Conservation (phyloP, 805 yeast species). For the Martiniozyma abietophila region DNA sequence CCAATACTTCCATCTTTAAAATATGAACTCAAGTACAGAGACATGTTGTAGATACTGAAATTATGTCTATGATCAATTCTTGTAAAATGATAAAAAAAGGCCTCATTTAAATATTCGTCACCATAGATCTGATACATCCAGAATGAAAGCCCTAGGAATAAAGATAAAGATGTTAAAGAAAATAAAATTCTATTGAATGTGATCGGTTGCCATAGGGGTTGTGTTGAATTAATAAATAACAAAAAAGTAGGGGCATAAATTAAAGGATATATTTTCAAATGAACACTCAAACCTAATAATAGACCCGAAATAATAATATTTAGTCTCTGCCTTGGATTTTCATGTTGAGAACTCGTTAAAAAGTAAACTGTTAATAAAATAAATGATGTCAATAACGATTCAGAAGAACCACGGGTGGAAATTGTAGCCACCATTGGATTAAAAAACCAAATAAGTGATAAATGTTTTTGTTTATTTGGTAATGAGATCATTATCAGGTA, state of each 20-base stretch:
- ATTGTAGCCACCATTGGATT: conserved; percentile 95
- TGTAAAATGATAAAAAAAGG: conserved; percentile 74
- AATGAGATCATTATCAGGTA: conserved; percentile 33
- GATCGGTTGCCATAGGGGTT: conserved; percentile 30
- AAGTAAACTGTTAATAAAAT: conserved; percentile 50
- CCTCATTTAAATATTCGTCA: conserved; percentile 59
- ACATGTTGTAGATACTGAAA: conserved; percentile 77
- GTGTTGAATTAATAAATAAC: conserved; percentile 23
- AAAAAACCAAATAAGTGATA: conserved; percentile 58
- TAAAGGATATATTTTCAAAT: conserved; percentile 86
- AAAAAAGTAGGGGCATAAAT: conserved; percentile 73
- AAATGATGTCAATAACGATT: conserved; percentile 75
- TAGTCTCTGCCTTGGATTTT: background rate
- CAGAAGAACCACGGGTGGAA: conserved; percentile 89
- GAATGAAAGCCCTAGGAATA: conserved; percentile 40
- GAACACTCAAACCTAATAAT: conserved; percentile 69
- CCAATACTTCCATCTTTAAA: conserved; percentile 4
- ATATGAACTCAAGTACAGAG: conserved; percentile 55
- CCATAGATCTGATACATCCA: conserved; percentile 69
- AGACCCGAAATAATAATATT: conserved; percentile 30
- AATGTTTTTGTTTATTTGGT: conserved; percentile 5
- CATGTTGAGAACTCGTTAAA: conserved; percentile 26
- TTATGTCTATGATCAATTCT: conserved; percentile 93
- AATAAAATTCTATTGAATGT: conserved; percentile 36
- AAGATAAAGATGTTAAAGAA: conserved; percentile 28